Conservation (phyloP, 1,284 basidiomycete species). For the Phellinidium pouzarii region DNA sequence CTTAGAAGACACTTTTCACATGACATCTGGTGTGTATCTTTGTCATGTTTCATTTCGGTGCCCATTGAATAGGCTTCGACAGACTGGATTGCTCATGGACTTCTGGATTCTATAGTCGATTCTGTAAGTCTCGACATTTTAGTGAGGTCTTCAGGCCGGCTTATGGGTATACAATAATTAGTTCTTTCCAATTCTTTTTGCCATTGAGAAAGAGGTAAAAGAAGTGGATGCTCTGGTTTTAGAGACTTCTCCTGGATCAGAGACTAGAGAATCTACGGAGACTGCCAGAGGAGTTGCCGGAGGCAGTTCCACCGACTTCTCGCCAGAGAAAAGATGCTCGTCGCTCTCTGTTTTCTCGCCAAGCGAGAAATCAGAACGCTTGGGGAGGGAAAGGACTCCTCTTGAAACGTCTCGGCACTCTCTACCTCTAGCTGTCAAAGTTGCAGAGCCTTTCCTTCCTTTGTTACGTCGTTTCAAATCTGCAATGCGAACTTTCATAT, state of each 20-base stretch:
- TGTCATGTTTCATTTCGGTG: conserved; percentile 1
- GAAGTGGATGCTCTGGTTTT: conserved; percentile 72
- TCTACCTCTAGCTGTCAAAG: not conserved
- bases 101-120: conserved; percentile 92
- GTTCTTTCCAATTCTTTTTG: conserved; percentile 83
- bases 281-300: not conserved
- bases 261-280: conserved; percentile 18
- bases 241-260: conserved; percentile 23
- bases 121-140: conserved; percentile 32
- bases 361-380: not conserved
- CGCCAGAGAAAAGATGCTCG: not conserved
- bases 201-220: conserved; percentile 78
- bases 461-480: conserved; percentile 1
- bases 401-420: not conserved
- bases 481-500: not conserved
- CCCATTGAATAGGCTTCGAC: conserved; percentile 7
- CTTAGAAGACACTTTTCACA: conserved; percentile 50
- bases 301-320: not conserved
- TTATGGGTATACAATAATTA: not conserved
- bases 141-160: no score
- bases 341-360: not conserved
- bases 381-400: not conserved
- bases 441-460: not conserved
- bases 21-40: conserved; percentile 56
- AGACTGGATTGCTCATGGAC: conserved; percentile 95